Conservation (phyloP, 352 stramenopile genomes). For the Globisporangium middletonii region DNA sequence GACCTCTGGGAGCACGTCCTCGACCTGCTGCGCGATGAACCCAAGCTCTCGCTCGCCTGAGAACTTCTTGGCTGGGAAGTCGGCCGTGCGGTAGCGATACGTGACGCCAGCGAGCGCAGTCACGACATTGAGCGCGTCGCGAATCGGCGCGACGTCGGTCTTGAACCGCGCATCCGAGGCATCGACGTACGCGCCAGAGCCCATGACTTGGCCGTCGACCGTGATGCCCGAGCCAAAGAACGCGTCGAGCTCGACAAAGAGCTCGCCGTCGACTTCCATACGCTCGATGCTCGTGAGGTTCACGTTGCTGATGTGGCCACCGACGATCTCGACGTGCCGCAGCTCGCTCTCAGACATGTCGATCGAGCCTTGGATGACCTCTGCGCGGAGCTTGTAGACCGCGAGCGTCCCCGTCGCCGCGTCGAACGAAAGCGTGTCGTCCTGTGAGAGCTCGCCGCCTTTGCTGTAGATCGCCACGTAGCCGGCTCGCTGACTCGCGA, state of each 20-base stretch:
- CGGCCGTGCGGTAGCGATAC: constrained; percentile 42
- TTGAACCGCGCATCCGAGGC: constrained; percentile 90
- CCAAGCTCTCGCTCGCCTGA: constrained; percentile 48
- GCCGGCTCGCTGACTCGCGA: constrained; percentile 40
- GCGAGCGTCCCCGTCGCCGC: constrained; percentile 26
- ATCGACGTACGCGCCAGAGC: constrained; percentile 88
- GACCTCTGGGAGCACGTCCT: constrained; percentile 73
- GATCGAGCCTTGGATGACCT: constrained; percentile 59
- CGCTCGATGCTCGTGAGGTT: constrained; percentile 68
- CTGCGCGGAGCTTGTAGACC: constrained; percentile 37
- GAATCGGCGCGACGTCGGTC: constrained; percentile 44
- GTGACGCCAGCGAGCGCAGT: constrained; percentile 55
- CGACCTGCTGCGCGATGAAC: constrained; percentile 88
- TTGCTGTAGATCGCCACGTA: constrained; percentile 70
- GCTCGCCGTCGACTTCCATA: constrained; percentile 69
- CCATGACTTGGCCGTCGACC: constrained; percentile 87
- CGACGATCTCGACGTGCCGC: constrained; percentile 59
- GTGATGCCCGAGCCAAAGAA: constrained; percentile 82
- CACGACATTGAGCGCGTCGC: constrained; percentile 38
- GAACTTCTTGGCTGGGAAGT: constrained; percentile 46
- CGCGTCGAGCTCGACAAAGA: constrained; percentile 78
- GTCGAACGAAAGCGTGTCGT: constrained; percentile 65
- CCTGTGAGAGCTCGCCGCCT: constrained; percentile 50
- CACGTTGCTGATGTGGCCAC: constrained; percentile 69
- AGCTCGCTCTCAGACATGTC: constrained; percentile 74